A percentile compares a stretch with the other conserved stretches of the same genome.
These are phyloP conservation scores for Entomortierella beljakovae DNA, from an alignment of 192 early-diverging fungal species.

Conservation along the genomic window DNA sequence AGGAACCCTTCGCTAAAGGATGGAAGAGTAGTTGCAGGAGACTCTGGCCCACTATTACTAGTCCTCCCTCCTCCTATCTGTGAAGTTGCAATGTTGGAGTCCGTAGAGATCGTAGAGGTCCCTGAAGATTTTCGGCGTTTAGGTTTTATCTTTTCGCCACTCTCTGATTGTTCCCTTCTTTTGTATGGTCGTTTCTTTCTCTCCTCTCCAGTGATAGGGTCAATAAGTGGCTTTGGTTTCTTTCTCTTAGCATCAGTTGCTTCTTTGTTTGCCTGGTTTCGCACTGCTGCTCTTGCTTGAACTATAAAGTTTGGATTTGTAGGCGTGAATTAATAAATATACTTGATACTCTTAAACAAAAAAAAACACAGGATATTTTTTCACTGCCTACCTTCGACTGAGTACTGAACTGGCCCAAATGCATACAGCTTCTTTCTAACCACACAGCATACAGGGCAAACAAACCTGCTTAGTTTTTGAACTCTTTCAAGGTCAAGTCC, in stretches of 20 bases:
- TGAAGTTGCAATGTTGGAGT: neutral
- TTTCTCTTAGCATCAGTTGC: constrained; percentile 24
- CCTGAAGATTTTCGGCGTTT: constrained; percentile 39
- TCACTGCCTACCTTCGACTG: constrained; percentile 24
- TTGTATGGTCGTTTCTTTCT: constrained; percentile 43
- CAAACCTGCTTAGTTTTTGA: constrained; percentile 56
- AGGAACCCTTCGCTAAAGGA: constrained; percentile 45
- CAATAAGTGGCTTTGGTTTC: constrained; percentile 24
- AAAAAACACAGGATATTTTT: neutral
- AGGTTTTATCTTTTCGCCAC: constrained; percentile 18
- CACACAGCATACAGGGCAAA: constrained; percentile 69
- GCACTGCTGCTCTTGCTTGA: constrained; percentile 11
- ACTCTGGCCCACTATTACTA: neutral
- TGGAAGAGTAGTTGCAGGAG: constrained; percentile 14
- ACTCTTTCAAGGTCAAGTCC: constrained; percentile 57
- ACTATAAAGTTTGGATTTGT: constrained; percentile 9
- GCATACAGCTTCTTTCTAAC: constrained; percentile 30
- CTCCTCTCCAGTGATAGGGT: constrained; percentile 18
- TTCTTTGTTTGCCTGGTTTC: constrained; percentile 14
- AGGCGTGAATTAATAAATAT: no score
- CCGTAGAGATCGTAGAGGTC: neutral
- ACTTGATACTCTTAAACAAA: no score
- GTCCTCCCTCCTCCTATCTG: neutral
- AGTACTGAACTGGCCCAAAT: constrained; percentile 11
- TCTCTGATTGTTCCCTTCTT: constrained; percentile 13